A percentile compares a stretch with the other conserved stretches of the same genome.
Conservation (phyloP, 2,329 filamentous ascomycete species). For the Penicillium sp. region DNA sequence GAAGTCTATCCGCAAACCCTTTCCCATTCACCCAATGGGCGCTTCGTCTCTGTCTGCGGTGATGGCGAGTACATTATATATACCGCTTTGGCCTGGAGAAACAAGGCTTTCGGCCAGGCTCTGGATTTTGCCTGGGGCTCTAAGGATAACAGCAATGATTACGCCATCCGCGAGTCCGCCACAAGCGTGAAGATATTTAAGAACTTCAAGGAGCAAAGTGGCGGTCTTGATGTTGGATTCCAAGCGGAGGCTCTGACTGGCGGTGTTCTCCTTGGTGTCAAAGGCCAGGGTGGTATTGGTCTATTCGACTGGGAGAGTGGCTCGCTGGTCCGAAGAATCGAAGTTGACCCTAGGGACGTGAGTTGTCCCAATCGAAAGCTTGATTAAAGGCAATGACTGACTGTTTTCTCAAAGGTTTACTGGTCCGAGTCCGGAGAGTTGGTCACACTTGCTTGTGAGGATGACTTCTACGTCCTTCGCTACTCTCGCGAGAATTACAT, state of each 20-base stretch:
- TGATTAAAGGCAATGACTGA: conserved; percentile 10
- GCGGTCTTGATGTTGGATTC: conserved; percentile 89
- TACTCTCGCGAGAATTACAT: conserved; percentile 87
- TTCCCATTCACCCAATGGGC: conserved; percentile 90
- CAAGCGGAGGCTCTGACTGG: conserved; percentile 87
- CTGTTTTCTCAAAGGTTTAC: conserved; percentile 61
- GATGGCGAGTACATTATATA: conserved; percentile 99
- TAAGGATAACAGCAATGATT: conserved; percentile 97
- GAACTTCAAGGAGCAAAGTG: conserved; percentile 89
- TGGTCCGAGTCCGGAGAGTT: conserved; percentile 97
- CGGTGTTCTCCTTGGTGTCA: conserved; percentile 86
- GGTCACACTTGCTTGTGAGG: conserved; percentile 86
- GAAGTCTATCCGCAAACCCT: conserved; percentile 96
- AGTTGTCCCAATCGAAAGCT: conserved; percentile 20
- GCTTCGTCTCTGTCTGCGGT: conserved; percentile 83
- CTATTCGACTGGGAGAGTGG: conserved; percentile 96
- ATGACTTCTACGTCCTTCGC: conserved; percentile 88
- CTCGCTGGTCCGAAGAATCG: conserved; percentile 82
- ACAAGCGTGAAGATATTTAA: conserved; percentile 97
- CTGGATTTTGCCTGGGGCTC: conserved; percentile 96
- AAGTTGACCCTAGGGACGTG: conserved; percentile 63
- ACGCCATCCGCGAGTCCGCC: conserved; percentile 88
- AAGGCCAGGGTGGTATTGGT: conserved; percentile 87
- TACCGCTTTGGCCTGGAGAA: conserved; percentile 90
- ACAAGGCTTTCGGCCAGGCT: conserved; percentile 94